Evolutionary conservation across 2,329 filamentous ascomycete genomes (phyloP).

Genomic region (Neonectria hederae): DNA sequence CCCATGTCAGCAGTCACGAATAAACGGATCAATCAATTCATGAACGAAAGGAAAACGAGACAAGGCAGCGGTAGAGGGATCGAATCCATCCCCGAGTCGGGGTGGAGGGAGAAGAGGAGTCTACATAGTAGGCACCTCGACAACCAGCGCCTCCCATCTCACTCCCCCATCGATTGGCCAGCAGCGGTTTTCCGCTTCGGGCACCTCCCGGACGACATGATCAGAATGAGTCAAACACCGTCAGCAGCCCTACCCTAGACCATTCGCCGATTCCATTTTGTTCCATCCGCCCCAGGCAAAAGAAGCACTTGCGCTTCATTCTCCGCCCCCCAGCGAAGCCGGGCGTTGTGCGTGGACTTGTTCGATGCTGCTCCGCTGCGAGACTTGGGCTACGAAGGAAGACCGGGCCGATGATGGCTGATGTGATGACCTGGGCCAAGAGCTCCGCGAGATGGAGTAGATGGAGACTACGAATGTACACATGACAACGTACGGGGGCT

Average conservation of each 20-base stretch:
- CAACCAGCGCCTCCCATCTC: not conserved
- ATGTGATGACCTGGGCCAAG: not conserved
- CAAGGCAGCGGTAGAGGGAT: not conserved
- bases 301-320: not conserved
- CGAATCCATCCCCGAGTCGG: not conserved
- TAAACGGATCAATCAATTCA: not conserved
- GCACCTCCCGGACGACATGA: constrained; percentile 5
- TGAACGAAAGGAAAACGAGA: not conserved
- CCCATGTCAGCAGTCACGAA: not conserved
- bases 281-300: constrained; percentile 5
- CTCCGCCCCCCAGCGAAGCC: not conserved
- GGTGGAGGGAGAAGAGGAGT: not conserved
- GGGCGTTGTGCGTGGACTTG: not conserved
- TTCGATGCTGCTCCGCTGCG: constrained; percentile 10
- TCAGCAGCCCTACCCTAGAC: constrained; percentile 23
- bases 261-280: constrained; percentile 1
- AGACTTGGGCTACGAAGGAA: not conserved
- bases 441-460: not conserved
- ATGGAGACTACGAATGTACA: not conserved
- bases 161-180: constrained; percentile 5
- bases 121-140: not conserved
- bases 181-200: constrained; percentile 13
- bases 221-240: constrained; percentile 22
- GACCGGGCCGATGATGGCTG: not conserved
- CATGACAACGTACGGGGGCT: not conserved